phyloP scores from a whole-genome alignment of 345 rosid genomes.

The Dovyalis caffra region DNA sequence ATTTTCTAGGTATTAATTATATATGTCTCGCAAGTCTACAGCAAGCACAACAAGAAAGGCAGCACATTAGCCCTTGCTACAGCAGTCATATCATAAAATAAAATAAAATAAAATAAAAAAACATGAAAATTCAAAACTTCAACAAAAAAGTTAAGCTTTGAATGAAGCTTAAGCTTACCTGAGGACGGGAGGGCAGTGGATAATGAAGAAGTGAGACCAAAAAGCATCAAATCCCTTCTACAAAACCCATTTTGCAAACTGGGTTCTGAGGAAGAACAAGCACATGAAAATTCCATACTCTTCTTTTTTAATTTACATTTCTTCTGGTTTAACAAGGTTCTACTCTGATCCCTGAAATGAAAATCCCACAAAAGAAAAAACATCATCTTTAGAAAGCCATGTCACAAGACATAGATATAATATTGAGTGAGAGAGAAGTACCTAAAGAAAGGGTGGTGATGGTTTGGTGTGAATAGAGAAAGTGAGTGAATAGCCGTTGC shows the following conservation, averaged over 20 bases:
- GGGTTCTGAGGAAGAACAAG: conserved; percentile 29
- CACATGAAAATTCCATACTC: conserved; percentile 31
- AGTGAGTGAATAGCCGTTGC: conserved; percentile 18
- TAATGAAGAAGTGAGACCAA: conserved; percentile 63
- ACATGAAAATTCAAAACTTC: too few relatives aligned
- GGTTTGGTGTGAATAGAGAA: conserved; percentile 1
- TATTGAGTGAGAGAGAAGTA: too few relatives aligned
- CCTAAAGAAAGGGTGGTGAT: background rate
- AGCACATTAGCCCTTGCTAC: background rate
- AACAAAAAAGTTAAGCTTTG: background rate
- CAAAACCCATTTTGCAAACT: conserved; percentile 33
- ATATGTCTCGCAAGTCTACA: too few relatives aligned
- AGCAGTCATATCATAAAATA: background rate
- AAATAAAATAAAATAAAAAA: too few relatives aligned
- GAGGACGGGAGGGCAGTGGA: conserved; percentile 45
- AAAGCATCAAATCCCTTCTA: conserved; percentile 65
- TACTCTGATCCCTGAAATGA: conserved; percentile 35
- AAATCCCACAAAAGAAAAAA: too few relatives aligned
- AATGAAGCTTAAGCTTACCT: conserved; percentile 33
- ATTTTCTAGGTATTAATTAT: too few relatives aligned
- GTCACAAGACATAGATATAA: too few relatives aligned
- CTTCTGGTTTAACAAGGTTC: conserved; percentile 35
- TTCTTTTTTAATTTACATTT: conserved; percentile 37
- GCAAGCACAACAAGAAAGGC: too few relatives aligned
- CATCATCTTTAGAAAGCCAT: too few relatives aligned